Percentiles rank a stretch among this genome's conserved stretches.
These are phyloP conservation scores for Cucumis cinereus DNA, from an alignment of 306 rosid species.

Conservation along the genomic window DNA sequence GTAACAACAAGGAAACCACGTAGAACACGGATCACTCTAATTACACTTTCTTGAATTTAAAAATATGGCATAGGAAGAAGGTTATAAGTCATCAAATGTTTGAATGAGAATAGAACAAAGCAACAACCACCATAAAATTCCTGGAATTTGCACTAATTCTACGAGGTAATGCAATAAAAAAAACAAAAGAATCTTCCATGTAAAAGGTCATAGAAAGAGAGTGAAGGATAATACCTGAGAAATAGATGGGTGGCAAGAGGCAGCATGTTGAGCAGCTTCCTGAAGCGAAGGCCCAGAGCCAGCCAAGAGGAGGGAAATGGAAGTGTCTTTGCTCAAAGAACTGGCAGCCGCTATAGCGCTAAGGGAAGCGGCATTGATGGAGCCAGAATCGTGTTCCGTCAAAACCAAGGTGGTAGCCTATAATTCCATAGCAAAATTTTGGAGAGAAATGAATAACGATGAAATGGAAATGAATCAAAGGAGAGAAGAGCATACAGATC, in stretches of 20 bases:
- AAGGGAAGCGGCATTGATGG: slow-evolving; percentile 47
- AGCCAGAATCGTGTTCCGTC: slow-evolving; percentile 72
- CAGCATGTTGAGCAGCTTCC: slow-evolving; percentile 66
- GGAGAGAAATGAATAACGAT: not conserved
- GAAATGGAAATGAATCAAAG: not conserved
- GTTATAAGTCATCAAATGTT: not conserved
- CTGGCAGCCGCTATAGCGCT: slow-evolving; percentile 68
- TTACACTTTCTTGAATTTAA: not conserved
- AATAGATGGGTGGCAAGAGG: slow-evolving; percentile 59
- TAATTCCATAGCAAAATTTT: not conserved
- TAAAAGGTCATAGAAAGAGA: not conserved
- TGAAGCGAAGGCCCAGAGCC: slow-evolving; percentile 73
- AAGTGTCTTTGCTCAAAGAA: slow-evolving; percentile 34
- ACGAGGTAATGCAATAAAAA: not conserved
- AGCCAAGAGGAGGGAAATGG: slow-evolving; percentile 65
- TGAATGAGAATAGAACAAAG: not conserved
- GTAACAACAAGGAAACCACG: slow-evolving; percentile 10
- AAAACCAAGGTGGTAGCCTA: slow-evolving; percentile 75
- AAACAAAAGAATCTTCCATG: not conserved
- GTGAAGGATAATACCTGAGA: slow-evolving; percentile 37
- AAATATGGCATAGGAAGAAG: not conserved
- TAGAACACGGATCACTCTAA: not conserved
- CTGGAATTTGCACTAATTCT: not conserved
- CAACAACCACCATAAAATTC: not conserved
- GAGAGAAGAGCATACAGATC: slow-evolving; percentile 32